A percentile compares a stretch with the other conserved stretches of the same genome.
Conservation (phyloP, 2,329 filamentous ascomycete species). For the Neoascochyta sp. region DNA sequence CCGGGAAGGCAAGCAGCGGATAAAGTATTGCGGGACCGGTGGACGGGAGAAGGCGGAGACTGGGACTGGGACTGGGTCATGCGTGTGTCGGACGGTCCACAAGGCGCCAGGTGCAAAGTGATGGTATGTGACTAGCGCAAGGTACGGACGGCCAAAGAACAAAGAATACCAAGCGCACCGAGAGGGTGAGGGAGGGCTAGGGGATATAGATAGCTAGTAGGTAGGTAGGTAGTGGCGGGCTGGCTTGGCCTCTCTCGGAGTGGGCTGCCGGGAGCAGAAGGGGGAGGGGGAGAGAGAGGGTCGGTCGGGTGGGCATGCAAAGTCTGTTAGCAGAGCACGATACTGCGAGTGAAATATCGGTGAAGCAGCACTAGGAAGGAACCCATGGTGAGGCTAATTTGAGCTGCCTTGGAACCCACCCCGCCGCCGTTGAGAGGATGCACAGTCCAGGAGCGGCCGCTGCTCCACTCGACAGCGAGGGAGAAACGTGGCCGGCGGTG, state of each 20-base stretch:
- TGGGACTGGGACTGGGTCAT: no score
- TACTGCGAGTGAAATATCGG: constrained; percentile 8
- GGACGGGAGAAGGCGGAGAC: constrained; percentile 24
- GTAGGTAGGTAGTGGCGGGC: no score
- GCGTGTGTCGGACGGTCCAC: constrained; percentile 31
- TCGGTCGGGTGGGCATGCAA: constrained; percentile 14
- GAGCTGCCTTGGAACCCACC: constrained; percentile 16
- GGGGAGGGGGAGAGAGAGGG: no score
- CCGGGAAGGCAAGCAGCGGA: constrained; percentile 23
- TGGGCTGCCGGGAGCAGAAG: no score
- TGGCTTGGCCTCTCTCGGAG: no score
- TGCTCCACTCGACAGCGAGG: constrained; percentile 10
- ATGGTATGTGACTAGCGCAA: constrained; percentile 30
- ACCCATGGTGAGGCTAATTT: constrained; percentile 17
- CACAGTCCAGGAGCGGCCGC: constrained; percentile 14
- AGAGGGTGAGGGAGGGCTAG: constrained; percentile 21
- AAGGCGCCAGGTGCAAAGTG: constrained; percentile 18
- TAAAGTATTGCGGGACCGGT: constrained; percentile 30
- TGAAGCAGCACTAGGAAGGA: constrained; percentile 8
- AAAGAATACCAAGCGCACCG: constrained; percentile 25
- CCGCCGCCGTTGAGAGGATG: constrained; percentile 13
- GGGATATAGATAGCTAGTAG: no score
- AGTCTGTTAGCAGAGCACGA: constrained; percentile 10
- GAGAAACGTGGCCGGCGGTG: constrained; percentile 9
- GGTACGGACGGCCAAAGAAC: constrained; percentile 18